Evolutionary conservation across 176 grass and related monocot species (phyloP).

Genomic region (Oryza brachyantha): DNA sequence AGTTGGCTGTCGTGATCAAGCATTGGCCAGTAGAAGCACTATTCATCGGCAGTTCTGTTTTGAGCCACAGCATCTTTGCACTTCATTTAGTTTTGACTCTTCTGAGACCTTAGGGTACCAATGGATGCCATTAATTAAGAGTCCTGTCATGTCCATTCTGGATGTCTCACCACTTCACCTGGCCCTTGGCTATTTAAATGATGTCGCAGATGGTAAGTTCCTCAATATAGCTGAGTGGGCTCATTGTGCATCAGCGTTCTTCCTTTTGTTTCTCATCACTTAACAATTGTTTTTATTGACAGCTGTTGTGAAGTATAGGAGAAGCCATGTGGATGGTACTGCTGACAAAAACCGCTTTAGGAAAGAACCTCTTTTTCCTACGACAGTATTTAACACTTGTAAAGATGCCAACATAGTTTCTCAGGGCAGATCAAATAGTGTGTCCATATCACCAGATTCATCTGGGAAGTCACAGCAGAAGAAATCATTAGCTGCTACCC

Average conservation of each 20-base stretch:
- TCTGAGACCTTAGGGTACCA: slow-evolving; percentile 36
- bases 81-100: slow-evolving; percentile 37
- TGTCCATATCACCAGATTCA: slow-evolving; percentile 36
- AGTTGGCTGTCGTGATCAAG: slow-evolving; percentile 63
- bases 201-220: slow-evolving; percentile 67
- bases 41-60: slow-evolving; percentile 48
- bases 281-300: slow-evolving; percentile 33
- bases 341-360: slow-evolving; percentile 52
- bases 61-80: slow-evolving; percentile 38
- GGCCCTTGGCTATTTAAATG: slow-evolving; percentile 61
- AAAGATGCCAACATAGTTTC: slow-evolving; percentile 35
- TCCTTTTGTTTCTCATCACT: slow-evolving; percentile 22
- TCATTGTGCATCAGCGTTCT: neutral
- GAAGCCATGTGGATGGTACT: slow-evolving; percentile 62
- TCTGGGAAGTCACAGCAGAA: slow-evolving; percentile 53
- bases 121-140: slow-evolving; percentile 64
- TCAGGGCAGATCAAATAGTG: slow-evolving; percentile 31
- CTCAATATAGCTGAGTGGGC: neutral
- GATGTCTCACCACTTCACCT: slow-evolving; percentile 72
- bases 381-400: slow-evolving; percentile 17
- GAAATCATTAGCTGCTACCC: slow-evolving; percentile 87
- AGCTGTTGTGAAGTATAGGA: slow-evolving; percentile 72
- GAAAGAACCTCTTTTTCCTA: slow-evolving; percentile 82
- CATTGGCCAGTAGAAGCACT: slow-evolving; percentile 55
- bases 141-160: slow-evolving; percentile 68